Conservation (phyloP, 371 early-diverging fungal genomes). For the Mucor mucedo region DNA sequence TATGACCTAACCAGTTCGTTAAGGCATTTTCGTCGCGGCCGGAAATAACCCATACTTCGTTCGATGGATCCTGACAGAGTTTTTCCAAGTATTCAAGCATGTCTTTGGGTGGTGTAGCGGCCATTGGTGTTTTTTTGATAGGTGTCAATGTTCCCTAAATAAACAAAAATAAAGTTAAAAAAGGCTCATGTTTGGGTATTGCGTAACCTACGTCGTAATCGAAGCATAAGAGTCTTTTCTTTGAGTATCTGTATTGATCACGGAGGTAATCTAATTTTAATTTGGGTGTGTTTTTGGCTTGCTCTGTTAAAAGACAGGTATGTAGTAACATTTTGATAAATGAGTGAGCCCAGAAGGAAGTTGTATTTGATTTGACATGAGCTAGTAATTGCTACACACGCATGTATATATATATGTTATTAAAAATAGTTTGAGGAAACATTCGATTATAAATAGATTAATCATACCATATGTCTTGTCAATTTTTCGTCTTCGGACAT, state of each 20-base stretch:
- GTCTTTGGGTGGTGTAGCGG: slow-evolving; percentile 67
- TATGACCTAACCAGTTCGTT: slow-evolving; percentile 83
- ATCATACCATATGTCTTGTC: slow-evolving; percentile 72
- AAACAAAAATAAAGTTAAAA: slow-evolving; percentile 26
- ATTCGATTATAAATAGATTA: not conserved
- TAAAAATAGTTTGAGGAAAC: not conserved
- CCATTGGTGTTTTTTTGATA: slow-evolving; percentile 70
- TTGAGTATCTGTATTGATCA: slow-evolving; percentile 57
- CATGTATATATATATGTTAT: not conserved
- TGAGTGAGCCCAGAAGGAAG: slow-evolving; percentile 89
- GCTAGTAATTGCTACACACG: slow-evolving; percentile 74
- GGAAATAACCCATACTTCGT: slow-evolving; percentile 92
- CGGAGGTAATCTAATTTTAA: slow-evolving; percentile 56
- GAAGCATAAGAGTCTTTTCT: slow-evolving; percentile 79
- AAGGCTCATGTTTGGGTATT: not conserved
- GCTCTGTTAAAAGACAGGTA: slow-evolving; percentile 53
- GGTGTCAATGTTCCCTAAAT: slow-evolving; percentile 83
- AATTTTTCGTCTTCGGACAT: slow-evolving; percentile 84
- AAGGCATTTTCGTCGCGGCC: slow-evolving; percentile 89
- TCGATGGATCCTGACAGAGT: slow-evolving; percentile 76
- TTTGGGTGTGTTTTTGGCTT: slow-evolving; percentile 70
- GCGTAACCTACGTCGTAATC: slow-evolving; percentile 80
- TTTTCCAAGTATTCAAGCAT: slow-evolving; percentile 69
- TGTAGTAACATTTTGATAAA: slow-evolving; percentile 72
- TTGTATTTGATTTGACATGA: slow-evolving; percentile 90